Conservation (phyloP, 2,329 filamentous ascomycete species). For the Monascus ruber region DNA sequence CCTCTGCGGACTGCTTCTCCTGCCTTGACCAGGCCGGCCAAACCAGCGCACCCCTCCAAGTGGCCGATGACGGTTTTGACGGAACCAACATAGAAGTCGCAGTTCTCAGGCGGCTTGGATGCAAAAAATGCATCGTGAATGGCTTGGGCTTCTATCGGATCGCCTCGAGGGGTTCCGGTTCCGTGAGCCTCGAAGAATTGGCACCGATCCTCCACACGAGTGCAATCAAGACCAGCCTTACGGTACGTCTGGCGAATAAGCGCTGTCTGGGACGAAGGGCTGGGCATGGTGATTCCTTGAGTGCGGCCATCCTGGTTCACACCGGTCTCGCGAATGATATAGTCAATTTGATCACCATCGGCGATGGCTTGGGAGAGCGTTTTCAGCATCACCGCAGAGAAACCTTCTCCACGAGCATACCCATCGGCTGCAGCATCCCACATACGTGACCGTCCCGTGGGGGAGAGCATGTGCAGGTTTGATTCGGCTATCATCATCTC, state of each 20-base stretch:
- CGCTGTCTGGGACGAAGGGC: conserved; percentile 17
- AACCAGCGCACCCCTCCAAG: conserved; percentile 21
- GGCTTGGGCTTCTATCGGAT: conserved; percentile 14
- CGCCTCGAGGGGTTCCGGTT: conserved; percentile 22
- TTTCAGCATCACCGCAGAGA: conserved; percentile 40
- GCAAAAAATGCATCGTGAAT: conserved; percentile 11
- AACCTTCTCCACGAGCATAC: conserved; percentile 40
- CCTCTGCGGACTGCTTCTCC: conserved; percentile 30
- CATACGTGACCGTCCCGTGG: conserved; percentile 38
- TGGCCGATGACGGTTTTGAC: conserved; percentile 25
- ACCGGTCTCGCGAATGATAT: conserved; percentile 14
- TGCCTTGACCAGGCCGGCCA: conserved; percentile 22
- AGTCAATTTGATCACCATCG: conserved; percentile 31
- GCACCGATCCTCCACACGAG: conserved; percentile 7
- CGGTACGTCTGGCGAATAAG: conserved; percentile 24
- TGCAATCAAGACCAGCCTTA: conserved; percentile 18
- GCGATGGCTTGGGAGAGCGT: conserved; percentile 32
- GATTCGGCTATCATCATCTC: conserved; percentile 10
- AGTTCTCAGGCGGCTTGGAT: no score
- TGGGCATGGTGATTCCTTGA: conserved; percentile 14
- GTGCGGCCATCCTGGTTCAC: conserved; percentile 17
- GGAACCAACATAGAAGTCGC: conserved; percentile 12
- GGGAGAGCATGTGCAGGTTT: conserved; percentile 31
- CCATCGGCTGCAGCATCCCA: conserved; percentile 33
- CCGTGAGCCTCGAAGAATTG: conserved; percentile 32